Percentiles rank a stretch among this genome's conserved stretches.
These are phyloP conservation scores for Penicillium samsonianum DNA, from an alignment of 495 filamentous ascomycete species.

Conservation along the genomic window DNA sequence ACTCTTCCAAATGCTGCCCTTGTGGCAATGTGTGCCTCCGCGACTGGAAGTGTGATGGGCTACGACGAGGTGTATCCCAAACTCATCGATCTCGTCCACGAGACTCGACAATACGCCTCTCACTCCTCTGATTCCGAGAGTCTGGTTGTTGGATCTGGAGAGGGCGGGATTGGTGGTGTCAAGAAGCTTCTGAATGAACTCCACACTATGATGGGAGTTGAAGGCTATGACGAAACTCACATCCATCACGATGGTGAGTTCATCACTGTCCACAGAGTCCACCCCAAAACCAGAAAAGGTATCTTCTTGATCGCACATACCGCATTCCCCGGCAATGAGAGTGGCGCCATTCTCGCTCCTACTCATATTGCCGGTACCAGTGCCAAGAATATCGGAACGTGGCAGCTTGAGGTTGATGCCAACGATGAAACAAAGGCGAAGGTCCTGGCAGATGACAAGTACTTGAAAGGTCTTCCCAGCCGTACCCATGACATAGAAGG, in stretches of 20 bases:
- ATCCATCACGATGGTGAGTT: conserved; percentile 96
- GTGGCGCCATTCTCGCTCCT: conserved; percentile 71
- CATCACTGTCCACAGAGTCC: conserved; percentile 92
- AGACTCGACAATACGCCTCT: conserved; percentile 79
- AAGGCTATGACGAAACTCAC: conserved; percentile 92
- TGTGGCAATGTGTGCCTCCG: conserved; percentile 91
- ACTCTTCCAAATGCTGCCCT: conserved; percentile 95
- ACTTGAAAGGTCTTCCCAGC: conserved; percentile 78
- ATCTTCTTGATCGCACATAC: conserved; percentile 95
- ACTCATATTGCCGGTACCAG: conserved; percentile 72
- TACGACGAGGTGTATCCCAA: conserved; percentile 97
- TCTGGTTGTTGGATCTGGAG: conserved; percentile 60
- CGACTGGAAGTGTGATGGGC: conserved; percentile 95
- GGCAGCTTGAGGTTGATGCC: conserved; percentile 81
- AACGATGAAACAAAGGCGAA: conserved; percentile 62
- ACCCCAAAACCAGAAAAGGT: conserved; percentile 85
- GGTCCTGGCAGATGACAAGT: conserved; percentile 65
- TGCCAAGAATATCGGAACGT: conserved; percentile 81
- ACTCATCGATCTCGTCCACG: conserved; percentile 84
- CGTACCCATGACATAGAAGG: conserved; percentile 71
- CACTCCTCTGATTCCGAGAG: conserved; percentile 60
- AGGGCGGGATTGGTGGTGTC: conserved; percentile 81
- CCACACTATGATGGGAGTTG: conserved; percentile 89
- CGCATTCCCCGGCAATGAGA: conserved; percentile 85
- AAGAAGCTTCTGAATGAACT: conserved; percentile 91